Evolutionary conservation across 192 early-diverging fungal genomes (phyloP).

Genomic region (Podila verticillata): DNA sequence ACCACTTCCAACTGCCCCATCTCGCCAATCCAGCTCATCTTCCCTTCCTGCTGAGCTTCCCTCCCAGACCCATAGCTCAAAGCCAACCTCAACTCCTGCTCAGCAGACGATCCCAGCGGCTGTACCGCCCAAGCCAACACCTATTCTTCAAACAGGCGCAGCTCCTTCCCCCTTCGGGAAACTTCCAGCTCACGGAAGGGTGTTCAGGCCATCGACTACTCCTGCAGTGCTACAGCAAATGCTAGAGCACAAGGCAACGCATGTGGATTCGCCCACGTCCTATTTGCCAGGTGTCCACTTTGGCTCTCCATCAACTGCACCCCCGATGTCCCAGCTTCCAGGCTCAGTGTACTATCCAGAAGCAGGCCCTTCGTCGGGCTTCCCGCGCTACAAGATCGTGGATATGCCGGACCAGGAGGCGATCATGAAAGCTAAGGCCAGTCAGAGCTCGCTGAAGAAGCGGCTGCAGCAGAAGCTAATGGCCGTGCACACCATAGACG

Average conservation of each 20-base stretch:
- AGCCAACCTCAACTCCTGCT: neutral
- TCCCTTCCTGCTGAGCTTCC: no score
- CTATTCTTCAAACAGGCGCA: neutral
- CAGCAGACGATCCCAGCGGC: neutral
- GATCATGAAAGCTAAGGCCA: neutral
- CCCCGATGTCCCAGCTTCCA: neutral
- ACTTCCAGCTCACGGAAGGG: neutral
- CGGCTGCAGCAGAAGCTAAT: slow-evolving; percentile 15
- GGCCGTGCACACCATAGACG: slow-evolving; percentile 18
- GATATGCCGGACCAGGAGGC: neutral
- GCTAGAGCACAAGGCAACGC: neutral
- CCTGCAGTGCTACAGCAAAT: neutral
- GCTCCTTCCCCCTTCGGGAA: neutral
- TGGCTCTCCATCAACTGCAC: neutral
- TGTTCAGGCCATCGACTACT: neutral
- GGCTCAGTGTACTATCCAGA: slow-evolving; percentile 12
- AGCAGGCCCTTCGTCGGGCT: neutral
- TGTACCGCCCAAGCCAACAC: neutral
- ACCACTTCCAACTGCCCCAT: no score
- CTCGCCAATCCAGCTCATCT: no score
- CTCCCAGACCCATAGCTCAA: no score
- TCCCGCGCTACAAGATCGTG: neutral
- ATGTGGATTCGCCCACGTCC: neutral
- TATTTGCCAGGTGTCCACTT: neutral
- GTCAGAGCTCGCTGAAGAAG: slow-evolving; percentile 2